phyloP scores from a whole-genome alignment of 176 grass and related monocot species.

The Hyparrhenia diplandra region DNA sequence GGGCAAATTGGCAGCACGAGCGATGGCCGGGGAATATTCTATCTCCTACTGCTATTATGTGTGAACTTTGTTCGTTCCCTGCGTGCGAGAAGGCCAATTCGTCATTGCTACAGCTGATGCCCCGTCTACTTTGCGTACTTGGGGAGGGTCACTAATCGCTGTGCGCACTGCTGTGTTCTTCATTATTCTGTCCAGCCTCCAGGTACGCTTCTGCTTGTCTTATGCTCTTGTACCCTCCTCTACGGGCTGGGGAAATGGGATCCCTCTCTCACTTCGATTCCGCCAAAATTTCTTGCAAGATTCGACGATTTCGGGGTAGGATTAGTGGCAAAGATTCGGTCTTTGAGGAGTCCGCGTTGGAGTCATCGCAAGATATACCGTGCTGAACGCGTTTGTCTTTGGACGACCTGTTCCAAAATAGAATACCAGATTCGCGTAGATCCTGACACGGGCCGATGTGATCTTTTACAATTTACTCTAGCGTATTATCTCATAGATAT shows the following conservation, averaged over 20 bases:
- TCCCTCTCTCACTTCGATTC: not conserved
- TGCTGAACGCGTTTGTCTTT: not conserved
- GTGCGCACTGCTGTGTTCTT: not conserved
- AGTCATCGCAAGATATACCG: constrained; percentile 2
- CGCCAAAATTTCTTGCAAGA: not conserved
- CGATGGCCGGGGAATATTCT: no score
- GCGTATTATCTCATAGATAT: not conserved
- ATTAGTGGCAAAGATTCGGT: constrained; percentile 1
- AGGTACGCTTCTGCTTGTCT: not conserved
- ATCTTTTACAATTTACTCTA: not conserved
- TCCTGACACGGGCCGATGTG: not conserved
- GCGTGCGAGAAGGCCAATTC: no score
- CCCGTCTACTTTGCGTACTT: no score
- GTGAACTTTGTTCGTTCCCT: no score
- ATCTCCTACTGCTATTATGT: no score
- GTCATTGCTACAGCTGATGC: no score
- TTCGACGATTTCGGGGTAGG: not conserved
- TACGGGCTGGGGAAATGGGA: not conserved
- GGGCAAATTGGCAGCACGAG: no score
- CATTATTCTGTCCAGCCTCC: not conserved
- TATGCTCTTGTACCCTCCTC: no score
- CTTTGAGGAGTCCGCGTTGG: not conserved
- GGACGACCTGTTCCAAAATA: not conserved
- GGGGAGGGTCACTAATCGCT: not conserved
- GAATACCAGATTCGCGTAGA: not conserved